Evolutionary conservation across 805 yeast genomes (phyloP).

Genomic region (Lipomyces sp.): DNA sequence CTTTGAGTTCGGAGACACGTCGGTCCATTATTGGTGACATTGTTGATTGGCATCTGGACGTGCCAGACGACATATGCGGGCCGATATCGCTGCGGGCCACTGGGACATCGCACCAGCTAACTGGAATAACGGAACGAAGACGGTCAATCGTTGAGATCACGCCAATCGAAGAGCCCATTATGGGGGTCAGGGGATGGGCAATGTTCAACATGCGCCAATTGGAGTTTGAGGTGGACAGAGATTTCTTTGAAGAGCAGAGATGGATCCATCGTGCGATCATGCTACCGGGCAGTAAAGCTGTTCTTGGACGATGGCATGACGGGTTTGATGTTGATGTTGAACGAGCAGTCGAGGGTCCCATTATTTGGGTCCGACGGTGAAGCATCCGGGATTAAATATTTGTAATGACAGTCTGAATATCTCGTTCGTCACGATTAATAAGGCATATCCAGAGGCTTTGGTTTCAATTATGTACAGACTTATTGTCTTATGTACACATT

Average conservation of each 20-base stretch:
- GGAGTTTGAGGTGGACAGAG: slow-evolving; percentile 33
- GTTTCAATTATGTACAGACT: too few species aligned
- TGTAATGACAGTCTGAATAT: too few species aligned
- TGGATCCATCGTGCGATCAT: slow-evolving; percentile 35
- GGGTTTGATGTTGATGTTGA: slow-evolving; percentile 33
- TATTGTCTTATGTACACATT: too few species aligned
- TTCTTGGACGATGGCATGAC: slow-evolving; percentile 37
- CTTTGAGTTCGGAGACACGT: slow-evolving; percentile 30
- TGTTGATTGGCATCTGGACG: slow-evolving; percentile 33
- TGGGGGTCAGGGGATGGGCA: slow-evolving; percentile 37
- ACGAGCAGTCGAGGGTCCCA: slow-evolving; percentile 35
- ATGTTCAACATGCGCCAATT: slow-evolving; percentile 28
- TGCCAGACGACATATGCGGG: slow-evolving; percentile 32
- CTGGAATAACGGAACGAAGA: slow-evolving; percentile 33
- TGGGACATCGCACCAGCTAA: slow-evolving; percentile 34
- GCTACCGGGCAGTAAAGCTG: slow-evolving; percentile 35
- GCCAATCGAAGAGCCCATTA: slow-evolving; percentile 33
- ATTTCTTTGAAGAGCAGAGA: slow-evolving; percentile 34
- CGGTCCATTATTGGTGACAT: slow-evolving; percentile 36
- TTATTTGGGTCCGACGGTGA: slow-evolving; percentile 33
- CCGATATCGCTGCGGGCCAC: slow-evolving; percentile 26
- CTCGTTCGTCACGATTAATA: background rate
- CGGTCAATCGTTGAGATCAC: slow-evolving; percentile 31
- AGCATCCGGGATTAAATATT: background rate
- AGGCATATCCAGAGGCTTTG: background rate